A percentile compares a stretch with the other conserved stretches of the same genome.
phyloP scores from a whole-genome alignment of 177 flowering plant species.

The Vitis hybrid region DNA sequence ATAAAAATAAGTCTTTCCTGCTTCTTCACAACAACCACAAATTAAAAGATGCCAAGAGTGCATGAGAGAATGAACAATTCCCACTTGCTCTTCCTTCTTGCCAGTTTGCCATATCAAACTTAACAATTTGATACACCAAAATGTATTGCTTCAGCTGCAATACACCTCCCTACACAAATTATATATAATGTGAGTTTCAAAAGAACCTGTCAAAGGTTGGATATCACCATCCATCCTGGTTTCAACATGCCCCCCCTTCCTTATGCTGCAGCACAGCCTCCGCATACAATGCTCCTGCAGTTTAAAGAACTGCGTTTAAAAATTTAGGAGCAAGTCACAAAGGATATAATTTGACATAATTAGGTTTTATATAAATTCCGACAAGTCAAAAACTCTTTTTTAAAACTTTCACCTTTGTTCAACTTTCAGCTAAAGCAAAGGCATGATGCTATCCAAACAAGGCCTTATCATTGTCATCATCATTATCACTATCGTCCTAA shows the following conservation, averaged over 20 bases:
- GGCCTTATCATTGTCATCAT: no score
- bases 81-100: background rate
- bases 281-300: conserved; percentile 60
- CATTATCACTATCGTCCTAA: no score
- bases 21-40: conserved; percentile 2
- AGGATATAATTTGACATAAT: no score
- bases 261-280: conserved; percentile 51
- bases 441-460: no score
- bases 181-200: background rate
- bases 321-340: background rate
- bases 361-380: no score
- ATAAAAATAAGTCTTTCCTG: background rate
- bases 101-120: background rate
- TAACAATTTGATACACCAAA: background rate
- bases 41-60: background rate
- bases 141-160: background rate
- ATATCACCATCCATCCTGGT: background rate
- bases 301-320: background rate
- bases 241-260: conserved; percentile 4
- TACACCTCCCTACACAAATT: background rate
- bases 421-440: no score
- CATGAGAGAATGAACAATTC: conserved; percentile 51
- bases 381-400: no score
- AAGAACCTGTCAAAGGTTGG: conserved; percentile 12
- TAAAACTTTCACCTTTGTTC: no score